Base-by-base conservation (phyloP, 306 rosid genomes). In the Rubus idaeus region DNA sequence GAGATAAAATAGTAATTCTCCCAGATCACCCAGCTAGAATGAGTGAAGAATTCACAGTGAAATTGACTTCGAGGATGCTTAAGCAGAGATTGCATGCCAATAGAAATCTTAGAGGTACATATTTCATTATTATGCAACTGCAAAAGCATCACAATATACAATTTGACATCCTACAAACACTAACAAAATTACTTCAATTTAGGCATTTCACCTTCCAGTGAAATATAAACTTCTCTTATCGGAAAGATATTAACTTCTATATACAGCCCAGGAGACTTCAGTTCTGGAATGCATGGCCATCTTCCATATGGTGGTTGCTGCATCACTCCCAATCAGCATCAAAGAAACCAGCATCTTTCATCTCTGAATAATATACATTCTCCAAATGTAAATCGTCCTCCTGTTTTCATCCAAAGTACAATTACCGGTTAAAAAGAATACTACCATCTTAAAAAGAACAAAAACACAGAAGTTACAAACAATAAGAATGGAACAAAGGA, bases 271-370 rank as follows among this genome's bases (percentile, higher is more conserved):
- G 70, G 2, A 64, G 47, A 65, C 26, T 74, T 73, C 41, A 8
- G 64, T 72, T 56, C 55, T 23, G 41, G 77, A 73, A 14, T 14
- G 40, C 71, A 4, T 45, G 47, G 41, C 40, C 66, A 39, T 40
- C 51, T 63, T 61, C 65, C 6, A n/a, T 20, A 55, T 13, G 73
- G 72, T 6, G 47, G 61, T 68, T 41, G 50, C 55, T 60, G 53
- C 79, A 65, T 90, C 86, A 89, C 57, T 94, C 90, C 98, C 98
- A 94, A 76, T 87, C 95, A 8, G 90, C 78, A 81, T 91, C 97
- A 39, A 91, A 94, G 87, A 91, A 94, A 74, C 98, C 96, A 40
- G 98, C 95, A 81, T 94, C 98, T 88, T 91, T 94, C 98, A 94
- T 94, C 81, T 94, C 97, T 17, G 97, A 94, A 81, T 94, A 94